Evolutionary conservation across 768 basidiomycete species (phyloP), one percentile per base, ranked within the genome.

Genomic region (Trametes cingulata): DNA sequence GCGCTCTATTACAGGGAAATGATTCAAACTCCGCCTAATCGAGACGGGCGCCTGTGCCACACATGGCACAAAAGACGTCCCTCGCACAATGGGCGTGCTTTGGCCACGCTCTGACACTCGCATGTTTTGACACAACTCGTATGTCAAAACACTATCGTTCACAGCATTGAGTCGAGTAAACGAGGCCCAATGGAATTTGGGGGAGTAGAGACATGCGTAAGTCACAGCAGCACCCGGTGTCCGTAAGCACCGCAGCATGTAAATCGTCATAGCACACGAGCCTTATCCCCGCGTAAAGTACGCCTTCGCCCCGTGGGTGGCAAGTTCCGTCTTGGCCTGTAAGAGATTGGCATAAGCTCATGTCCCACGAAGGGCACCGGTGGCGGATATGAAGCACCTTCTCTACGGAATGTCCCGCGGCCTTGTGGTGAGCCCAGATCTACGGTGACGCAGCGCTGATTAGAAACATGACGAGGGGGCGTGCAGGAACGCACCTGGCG

Each of bases 361-460:
- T 56, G 17, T n/a, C 50, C 53, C 40, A 45, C 22, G 2, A 17
- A 37, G 4, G 29, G 24, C 22, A 20, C 5, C 12, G 20, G n/a
- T 33, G 33, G 20, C 17, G 33, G 17, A 48, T 39, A 52, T 24
- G 17, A 46, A 29, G 20, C 58, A 85, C 91, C 86, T 93, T 93
- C 70, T 90, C 88, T 77, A 95, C 83, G 14, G 88, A 86, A 73
- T 97, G 94, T 2, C 94, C 94, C 58, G 90, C 90, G 62, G 90
- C 85, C 20, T 77, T 88, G 71, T 92, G 85, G 65, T 91, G 90
- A 56, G 76, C 72, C 81, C 89, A 92, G 65, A 91, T 90, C 90
- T 91, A 65, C 29, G 22, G 52, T 52, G 56, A 20, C 24, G 35
- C 33, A 48, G 42, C 6, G 15, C n/a, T 29, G 41, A 37, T 24